phyloP scores from a whole-genome alignment of 148 eudicot species.

The Dianthus caryophyllus region DNA sequence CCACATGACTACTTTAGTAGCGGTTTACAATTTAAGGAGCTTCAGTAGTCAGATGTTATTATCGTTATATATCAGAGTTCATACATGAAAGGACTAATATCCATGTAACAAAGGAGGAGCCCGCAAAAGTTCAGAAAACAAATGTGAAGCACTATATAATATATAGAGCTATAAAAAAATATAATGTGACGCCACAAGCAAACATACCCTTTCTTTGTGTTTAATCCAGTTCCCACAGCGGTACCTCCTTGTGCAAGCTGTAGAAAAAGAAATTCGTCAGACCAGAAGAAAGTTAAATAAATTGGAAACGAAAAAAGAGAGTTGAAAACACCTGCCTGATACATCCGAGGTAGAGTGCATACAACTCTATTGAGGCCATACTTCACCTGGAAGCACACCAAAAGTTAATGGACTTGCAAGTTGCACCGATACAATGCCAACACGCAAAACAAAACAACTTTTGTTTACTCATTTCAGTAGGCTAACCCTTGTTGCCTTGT shows the following conservation, averaged over 20 bases:
- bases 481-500: too few species aligned
- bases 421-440: neutral
- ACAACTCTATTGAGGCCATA: conserved; percentile 82
- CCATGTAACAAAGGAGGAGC: neutral
- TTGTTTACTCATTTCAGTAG: neutral
- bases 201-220: conserved; percentile 90
- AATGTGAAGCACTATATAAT: neutral
- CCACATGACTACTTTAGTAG: neutral
- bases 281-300: conserved; percentile 10
- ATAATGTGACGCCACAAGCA: neutral
- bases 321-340: conserved; percentile 54
- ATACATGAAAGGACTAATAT: neutral
- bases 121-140: neutral
- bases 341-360: conserved; percentile 79
- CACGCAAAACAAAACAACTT: neutral
- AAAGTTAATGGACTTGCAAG: neutral
- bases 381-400: conserved; percentile 61
- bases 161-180: neutral
- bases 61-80: neutral
- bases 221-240: conserved; percentile 97
- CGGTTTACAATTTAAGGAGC: neutral
- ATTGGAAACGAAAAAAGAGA: neutral
- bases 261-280: conserved; percentile 10
- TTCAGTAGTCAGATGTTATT: neutral
- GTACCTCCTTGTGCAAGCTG: conserved; percentile 99